Conservation (phyloP, 441 rosid species). For the Gossypium gossypioides region DNA sequence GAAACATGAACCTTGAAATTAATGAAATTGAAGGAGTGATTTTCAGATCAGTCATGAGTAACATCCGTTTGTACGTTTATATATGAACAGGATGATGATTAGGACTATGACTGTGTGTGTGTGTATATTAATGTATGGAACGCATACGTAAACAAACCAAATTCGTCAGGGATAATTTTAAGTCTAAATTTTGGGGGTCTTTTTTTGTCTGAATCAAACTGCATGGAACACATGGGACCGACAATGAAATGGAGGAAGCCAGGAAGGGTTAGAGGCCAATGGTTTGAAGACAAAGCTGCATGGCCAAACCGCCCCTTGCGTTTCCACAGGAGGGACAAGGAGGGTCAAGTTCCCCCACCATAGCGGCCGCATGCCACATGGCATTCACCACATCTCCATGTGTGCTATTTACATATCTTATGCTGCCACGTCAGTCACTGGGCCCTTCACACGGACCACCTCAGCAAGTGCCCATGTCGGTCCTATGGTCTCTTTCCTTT, state of each 20-base stretch:
- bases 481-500: not conserved
- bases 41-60: too few species aligned
- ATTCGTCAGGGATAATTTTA: too few species aligned
- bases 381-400: constrained; percentile 19
- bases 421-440: constrained; percentile 8
- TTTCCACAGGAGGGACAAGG: constrained; percentile 14
- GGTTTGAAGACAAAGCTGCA: constrained; percentile 33
- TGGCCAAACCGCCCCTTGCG: constrained; percentile 31
- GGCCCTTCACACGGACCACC: not conserved
- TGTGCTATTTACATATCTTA: constrained; percentile 4
- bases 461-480: not conserved
- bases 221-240: constrained; percentile 8
- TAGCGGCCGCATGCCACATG: constrained; percentile 17
- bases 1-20: not conserved
- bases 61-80: too few species aligned
- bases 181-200: too few species aligned
- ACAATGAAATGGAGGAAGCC: constrained; percentile 16
- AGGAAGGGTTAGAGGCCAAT: not conserved
- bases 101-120: too few species aligned
- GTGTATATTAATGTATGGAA: too few species aligned
- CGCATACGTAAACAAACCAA: too few species aligned
- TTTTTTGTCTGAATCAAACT: not conserved
- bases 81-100: too few species aligned
- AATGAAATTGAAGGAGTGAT: not conserved
- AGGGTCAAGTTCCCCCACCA: constrained; percentile 7